Evolutionary conservation across 2,329 filamentous ascomycete species (phyloP), one percentile per base, ranked within the genome.

Genomic region (Trichophyton schoenleinii): DNA sequence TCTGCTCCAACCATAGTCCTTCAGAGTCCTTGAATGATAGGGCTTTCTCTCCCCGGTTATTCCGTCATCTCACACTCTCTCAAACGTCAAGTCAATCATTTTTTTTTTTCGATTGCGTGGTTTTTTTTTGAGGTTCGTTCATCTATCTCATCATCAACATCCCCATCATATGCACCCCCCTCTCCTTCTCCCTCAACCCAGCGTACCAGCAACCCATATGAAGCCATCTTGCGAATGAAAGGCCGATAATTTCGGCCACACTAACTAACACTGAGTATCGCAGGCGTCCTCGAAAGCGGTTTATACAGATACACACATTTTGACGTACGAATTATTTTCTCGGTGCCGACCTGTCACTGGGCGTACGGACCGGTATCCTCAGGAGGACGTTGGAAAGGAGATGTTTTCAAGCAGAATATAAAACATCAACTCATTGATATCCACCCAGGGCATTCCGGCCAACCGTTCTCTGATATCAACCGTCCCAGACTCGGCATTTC

Each of bases 1-100:
- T 57, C 53, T 38, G 36, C 31, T 38, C 53, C 53, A 22, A 36
- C 53, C 57, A 58, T 38, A 25, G 11, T 58, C 57, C 15, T 58
- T 58, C 28, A 55, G n/a, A 55, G 52, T 18, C 28, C 15, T 55
- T 55, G 31, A 36, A 55, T 34, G 31, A 1, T 34, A n/a, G 52
- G 52, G 18, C n/a, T 36, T 18, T 28, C 18, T 36, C 31, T 22
- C 28, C 38, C 22, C 22, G 8, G 25, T 44, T 20, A 31, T 11
- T 44, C 36, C 36, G 57, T 58, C 34, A 38, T 13, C 6, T 31
- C 2, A 36, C 41, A 11, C 22, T 58, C 41, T 18, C 42, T 58
- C 3, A 15, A 20, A 58, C 38, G 36, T 42, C 20, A 28, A 11
- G 36, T 46, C 36, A 58, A 25, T 36, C 57, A 5, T 44, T 58